Base-by-base conservation (phyloP, 306 rosid genomes). In the Cucurbita maxima region DNA sequence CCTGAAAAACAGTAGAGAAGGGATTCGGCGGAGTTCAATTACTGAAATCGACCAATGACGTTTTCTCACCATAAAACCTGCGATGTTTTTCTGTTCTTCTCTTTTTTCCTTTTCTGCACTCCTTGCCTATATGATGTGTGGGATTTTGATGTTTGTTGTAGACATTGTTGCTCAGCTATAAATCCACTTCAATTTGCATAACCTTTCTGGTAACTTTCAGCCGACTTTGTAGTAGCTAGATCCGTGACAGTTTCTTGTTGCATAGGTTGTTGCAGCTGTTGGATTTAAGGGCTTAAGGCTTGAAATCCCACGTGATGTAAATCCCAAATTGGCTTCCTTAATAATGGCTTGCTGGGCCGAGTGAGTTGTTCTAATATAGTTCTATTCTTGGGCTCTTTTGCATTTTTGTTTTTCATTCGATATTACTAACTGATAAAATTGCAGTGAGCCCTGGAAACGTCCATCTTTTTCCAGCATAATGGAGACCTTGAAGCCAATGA, bases 361-460 rank as follows among this genome's bases (percentile, higher is more conserved):
- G 99, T 95, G 83, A 84, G 97, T 86, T 77, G 69, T 58, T 58
- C 45, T 54, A 44, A 48, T 19, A 53, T 20, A 61, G 58, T 78
- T 36, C 14, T 52, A 52, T 51, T 34, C 60, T 56, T 73, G 12
- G 38, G 54, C 53, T 19, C 36, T 57, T 56, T 15, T 7, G 67
- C 13, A 73, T 73, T 59, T 4, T 37, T 47, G 16, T 73, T 73
- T 55, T 25, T 15, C 76, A 5, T 16, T 22, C 12, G 20, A 10
- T 38, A 19, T 40, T 40, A 38, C 14, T 44, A 62, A 77, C 62
- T 40, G 63, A 37, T 84, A 67, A 67, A 77, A 41, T 78, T 86
- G 88, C 96, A 95, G 99, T 44, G 99, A 95, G 79, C 85, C 96
- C 34, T 87, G 97, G 97, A 91, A 91, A 78, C 96, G 99, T 13